phyloP scores from a whole-genome alignment of 805 yeast genomes.

The Saccharomycopsis fermentans region DNA sequence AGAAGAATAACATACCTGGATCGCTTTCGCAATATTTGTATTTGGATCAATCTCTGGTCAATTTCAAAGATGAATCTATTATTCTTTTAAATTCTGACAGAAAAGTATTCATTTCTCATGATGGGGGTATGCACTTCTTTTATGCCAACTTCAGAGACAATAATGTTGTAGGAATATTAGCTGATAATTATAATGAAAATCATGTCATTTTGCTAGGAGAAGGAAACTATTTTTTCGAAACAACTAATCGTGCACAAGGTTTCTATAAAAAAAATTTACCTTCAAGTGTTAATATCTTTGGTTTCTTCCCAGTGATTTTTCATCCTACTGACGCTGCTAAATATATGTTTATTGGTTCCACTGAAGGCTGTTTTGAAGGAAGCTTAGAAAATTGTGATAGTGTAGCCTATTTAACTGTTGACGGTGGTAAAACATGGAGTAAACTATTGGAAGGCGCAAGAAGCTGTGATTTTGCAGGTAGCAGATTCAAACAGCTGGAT shows the following conservation, averaged over 20 bases:
- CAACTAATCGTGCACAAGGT: conserved; percentile 57
- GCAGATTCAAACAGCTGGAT: conserved; percentile 27
- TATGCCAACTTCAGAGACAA: conserved; percentile 30
- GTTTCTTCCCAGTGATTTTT: conserved; percentile 43
- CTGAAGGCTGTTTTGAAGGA: conserved; percentile 40
- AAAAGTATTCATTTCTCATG: conserved; percentile 53
- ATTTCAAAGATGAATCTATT: conserved; percentile 50
- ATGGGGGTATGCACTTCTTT: conserved; percentile 50
- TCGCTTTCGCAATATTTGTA: conserved; percentile 47
- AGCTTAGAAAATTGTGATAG: conserved; percentile 41
- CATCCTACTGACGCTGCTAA: conserved; percentile 44
- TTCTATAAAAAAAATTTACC: conserved; percentile 45
- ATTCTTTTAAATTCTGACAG: conserved; percentile 46
- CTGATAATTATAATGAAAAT: conserved; percentile 52
- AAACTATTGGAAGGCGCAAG: conserved; percentile 42
- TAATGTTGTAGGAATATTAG: conserved; percentile 41
- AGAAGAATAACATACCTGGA: conserved; percentile 40
- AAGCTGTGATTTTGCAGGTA: conserved; percentile 60
- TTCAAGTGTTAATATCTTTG: conserved; percentile 32
- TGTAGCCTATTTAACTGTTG: conserved; percentile 50
- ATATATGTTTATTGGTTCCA: conserved; percentile 54
- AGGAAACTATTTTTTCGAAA: conserved; percentile 40
- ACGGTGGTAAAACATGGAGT: conserved; percentile 58
- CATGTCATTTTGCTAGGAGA: conserved; percentile 39
- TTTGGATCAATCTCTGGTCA: conserved; percentile 41